Evolutionary conservation across 2,329 filamentous ascomycete species (phyloP).

Genomic region (Neoarthrinium moseri): DNA sequence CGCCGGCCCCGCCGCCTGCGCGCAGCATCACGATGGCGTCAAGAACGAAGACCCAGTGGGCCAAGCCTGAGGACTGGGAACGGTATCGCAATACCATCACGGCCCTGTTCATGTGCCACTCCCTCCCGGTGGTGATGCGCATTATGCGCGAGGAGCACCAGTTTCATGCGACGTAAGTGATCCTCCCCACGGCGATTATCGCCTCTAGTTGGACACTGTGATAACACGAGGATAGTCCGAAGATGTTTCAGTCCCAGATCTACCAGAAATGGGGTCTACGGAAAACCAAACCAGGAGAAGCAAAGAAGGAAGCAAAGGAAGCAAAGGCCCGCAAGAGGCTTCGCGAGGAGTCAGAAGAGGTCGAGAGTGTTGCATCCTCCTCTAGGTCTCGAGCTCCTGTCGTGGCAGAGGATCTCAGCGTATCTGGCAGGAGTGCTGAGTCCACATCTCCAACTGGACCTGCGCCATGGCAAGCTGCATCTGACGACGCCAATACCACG

Average conservation of each 20-base stretch:
- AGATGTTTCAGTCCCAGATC: conserved; percentile 13
- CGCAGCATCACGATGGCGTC: not conserved
- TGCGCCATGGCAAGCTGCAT: not conserved
- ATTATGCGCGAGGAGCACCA: conserved; percentile 13
- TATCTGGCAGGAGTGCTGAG: not conserved
- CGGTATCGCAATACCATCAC: conserved; percentile 10
- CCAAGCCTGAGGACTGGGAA: conserved; percentile 11
- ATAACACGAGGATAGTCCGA: conserved; percentile 5
- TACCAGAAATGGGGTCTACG: conserved; percentile 13
- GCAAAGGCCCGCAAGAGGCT: conserved; percentile 4
- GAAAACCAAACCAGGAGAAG: conserved; percentile 1
- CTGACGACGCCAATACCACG: not conserved
- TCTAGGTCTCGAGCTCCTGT: not conserved
- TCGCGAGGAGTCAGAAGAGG: conserved; percentile 1
- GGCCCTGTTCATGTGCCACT: conserved; percentile 11
- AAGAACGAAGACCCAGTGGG: conserved; percentile 6
- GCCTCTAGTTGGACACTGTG: not conserved
- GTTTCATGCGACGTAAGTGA: conserved; percentile 12
- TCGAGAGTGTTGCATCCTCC: conserved; percentile 5
- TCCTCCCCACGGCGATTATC: not conserved
- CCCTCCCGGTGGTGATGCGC: conserved; percentile 11
- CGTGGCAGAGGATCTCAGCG: not conserved
- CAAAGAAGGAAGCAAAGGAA: conserved; percentile 2
- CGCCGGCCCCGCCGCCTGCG: not conserved
- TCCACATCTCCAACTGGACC: not conserved